Percentiles rank a stretch among this genome's conserved stretches.
Evolutionary conservation across 768 basidiomycete species (phyloP).

Genomic region (Mycena maculata): DNA sequence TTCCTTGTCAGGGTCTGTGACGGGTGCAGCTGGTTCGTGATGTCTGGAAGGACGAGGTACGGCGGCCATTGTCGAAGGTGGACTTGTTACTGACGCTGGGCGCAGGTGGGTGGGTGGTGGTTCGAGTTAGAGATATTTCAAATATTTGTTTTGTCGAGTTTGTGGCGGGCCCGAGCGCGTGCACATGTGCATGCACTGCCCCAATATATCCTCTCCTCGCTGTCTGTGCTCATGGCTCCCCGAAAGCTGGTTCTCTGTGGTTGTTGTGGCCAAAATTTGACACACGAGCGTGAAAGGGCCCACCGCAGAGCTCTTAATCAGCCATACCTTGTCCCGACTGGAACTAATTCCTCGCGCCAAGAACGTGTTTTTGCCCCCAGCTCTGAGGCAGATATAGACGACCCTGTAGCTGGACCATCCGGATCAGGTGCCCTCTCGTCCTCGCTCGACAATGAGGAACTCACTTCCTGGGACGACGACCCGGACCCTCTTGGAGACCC

Average conservation of each 20-base stretch:
- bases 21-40: too few species aligned
- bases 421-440: background rate
- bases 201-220: background rate
- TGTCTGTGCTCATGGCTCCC: background rate
- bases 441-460: background rate
- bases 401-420: background rate
- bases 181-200: background rate
- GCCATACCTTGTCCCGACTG: background rate
- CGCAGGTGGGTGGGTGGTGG: background rate
- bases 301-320: background rate
- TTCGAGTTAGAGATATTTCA: background rate
- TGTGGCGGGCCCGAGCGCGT: background rate
- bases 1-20: background rate
- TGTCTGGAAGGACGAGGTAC: too few species aligned
- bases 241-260: background rate
- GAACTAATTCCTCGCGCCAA: background rate
- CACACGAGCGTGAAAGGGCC: background rate
- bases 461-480: too few species aligned
- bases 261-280: background rate
- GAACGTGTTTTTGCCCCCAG: background rate
- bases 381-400: background rate
- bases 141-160: constrained; percentile 1
- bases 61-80: too few species aligned
- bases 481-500: too few species aligned
- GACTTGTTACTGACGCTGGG: background rate